Conservation (phyloP, 768 basidiomycete genomes). For the Phylloporus sp. region DNA sequence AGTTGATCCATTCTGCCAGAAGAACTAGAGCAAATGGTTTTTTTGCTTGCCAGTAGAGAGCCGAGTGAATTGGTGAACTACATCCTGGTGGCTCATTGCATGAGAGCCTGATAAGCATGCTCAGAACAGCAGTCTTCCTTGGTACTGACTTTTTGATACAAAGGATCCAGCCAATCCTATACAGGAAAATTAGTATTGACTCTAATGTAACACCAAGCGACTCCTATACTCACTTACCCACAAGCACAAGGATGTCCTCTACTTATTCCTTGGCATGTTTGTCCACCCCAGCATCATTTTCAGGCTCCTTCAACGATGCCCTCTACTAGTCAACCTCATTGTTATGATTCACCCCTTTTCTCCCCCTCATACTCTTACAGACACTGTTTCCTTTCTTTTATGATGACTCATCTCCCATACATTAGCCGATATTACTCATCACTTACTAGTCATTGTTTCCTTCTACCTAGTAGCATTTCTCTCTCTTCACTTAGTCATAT, state of each 20-base stretch:
- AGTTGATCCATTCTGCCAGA: not conserved
- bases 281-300: not conserved
- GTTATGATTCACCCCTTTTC: too few species aligned
- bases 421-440: too few species aligned
- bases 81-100: not conserved
- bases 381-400: too few species aligned
- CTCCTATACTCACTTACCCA: not conserved
- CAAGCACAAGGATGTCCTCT: not conserved
- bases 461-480: too few species aligned
- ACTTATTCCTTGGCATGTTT: not conserved
- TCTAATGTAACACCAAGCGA: not conserved
- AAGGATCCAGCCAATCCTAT: not conserved
- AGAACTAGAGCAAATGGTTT: not conserved
- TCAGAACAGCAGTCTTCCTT: not conserved
- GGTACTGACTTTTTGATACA: not conserved
- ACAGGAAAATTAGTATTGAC: not conserved
- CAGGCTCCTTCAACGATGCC: not conserved
- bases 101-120: not conserved
- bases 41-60: not conserved
- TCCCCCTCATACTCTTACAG: too few species aligned
- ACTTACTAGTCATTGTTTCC: too few species aligned
- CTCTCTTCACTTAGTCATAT: too few species aligned
- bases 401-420: too few species aligned
- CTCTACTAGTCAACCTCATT: not conserved
- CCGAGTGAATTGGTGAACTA: not conserved